These are phyloP conservation scores for Ambrosia trifida DNA, from an alignment of 129 eudicot genomes.

Conservation along the genomic window DNA sequence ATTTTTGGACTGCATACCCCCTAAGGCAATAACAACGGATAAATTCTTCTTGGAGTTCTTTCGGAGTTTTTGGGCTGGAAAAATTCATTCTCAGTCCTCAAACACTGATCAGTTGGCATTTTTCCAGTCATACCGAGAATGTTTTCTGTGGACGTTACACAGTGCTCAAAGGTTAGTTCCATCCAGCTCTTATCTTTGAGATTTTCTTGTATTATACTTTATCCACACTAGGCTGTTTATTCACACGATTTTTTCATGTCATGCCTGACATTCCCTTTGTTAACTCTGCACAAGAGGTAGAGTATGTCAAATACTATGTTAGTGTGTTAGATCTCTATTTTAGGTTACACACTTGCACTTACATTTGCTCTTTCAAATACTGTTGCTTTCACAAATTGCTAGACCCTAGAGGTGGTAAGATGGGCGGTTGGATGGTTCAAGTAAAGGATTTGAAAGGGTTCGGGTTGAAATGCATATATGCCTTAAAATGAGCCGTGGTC, in stretches of 20 bases:
- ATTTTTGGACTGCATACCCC: conserved; percentile 68
- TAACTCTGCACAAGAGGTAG: not conserved
- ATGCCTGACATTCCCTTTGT: not conserved
- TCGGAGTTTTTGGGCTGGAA: conserved; percentile 84
- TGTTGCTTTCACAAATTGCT: not conserved
- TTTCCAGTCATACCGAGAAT: conserved; percentile 65
- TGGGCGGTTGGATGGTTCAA: not conserved
- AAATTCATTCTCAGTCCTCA: conserved; percentile 47
- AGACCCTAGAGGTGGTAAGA: not conserved
- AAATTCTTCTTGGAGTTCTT: conserved; percentile 70
- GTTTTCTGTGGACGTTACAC: conserved; percentile 66
- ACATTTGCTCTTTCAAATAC: not conserved
- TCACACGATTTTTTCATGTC: conserved; percentile 11
- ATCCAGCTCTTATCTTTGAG: not conserved
- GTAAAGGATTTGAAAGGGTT: not conserved
- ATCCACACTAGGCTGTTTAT: not conserved
- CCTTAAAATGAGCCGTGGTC: no score
- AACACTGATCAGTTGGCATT: conserved; percentile 52
- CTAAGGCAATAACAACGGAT: conserved; percentile 46
- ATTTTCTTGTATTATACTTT: not conserved
- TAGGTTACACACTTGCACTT: not conserved
- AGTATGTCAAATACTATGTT: not conserved
- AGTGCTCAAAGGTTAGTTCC: conserved; percentile 65
- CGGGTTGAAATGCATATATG: not conserved
- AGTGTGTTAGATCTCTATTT: conserved; percentile 1